Percentiles rank a stretch among this genome's conserved stretches.
Evolutionary conservation across 495 filamentous ascomycete species (phyloP).

Genomic region (Xylaria longipes): DNA sequence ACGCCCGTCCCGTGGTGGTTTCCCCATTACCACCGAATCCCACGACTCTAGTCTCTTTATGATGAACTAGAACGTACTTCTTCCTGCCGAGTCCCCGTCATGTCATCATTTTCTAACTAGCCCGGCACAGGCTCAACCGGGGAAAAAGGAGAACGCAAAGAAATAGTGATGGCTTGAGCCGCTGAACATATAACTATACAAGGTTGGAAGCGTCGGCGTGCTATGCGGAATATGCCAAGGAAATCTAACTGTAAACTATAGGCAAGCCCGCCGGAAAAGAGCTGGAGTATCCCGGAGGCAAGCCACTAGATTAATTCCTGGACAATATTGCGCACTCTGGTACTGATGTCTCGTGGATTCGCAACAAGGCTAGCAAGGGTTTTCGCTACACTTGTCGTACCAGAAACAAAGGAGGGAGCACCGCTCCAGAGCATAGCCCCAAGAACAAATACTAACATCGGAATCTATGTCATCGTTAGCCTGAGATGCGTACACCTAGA

Average conservation of each 20-base stretch:
- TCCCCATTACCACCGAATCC: neutral
- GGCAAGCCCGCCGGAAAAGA: neutral
- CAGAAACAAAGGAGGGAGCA: conserved; percentile 60
- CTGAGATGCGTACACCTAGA: neutral
- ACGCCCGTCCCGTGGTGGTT: neutral
- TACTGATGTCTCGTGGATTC: conserved; percentile 29
- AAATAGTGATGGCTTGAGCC: neutral
- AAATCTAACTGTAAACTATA: neutral
- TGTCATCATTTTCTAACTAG: neutral
- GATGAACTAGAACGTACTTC: neutral
- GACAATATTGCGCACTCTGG: conserved; percentile 18
- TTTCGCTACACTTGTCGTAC: conserved; percentile 32
- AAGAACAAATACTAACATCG: conserved; percentile 65
- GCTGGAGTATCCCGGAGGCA: neutral
- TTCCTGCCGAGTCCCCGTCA: neutral
- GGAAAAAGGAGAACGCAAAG: neutral
- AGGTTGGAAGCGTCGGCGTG: neutral
- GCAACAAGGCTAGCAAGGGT: conserved; percentile 22
- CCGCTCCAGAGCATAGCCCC: conserved; percentile 68
- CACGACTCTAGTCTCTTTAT: neutral
- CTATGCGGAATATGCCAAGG: neutral
- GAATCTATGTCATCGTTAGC: conserved; percentile 36
- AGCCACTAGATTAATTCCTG: conserved; percentile 18
- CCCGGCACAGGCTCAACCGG: neutral
- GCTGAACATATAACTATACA: conserved; percentile 11